phyloP scores from a whole-genome alignment of 2,329 filamentous ascomycete genomes.

The Periconia digitata region DNA sequence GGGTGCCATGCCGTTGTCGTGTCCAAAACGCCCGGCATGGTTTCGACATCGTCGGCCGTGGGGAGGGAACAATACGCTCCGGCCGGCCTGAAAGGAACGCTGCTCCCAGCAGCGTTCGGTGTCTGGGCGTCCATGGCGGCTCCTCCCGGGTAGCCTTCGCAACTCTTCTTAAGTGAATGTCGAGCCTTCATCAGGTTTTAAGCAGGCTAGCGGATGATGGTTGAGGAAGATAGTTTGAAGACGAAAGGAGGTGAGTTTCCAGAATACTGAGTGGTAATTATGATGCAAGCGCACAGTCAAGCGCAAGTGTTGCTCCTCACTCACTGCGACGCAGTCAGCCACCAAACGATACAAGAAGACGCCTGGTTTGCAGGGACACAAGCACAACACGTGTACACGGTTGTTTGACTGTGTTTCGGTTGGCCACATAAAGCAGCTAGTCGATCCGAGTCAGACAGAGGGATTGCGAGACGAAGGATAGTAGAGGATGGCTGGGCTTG shows the following conservation, averaged over 20 bases:
- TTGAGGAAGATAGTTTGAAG: constrained; percentile 13
- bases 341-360: constrained; percentile 38
- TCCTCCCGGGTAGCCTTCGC: constrained; percentile 19
- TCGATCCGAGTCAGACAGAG: constrained; percentile 38
- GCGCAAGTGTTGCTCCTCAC: constrained; percentile 31
- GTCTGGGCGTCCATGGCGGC: constrained; percentile 34
- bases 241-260: constrained; percentile 16
- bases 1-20: constrained; percentile 24
- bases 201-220: no score
- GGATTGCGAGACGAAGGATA: constrained; percentile 19
- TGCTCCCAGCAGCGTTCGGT: constrained; percentile 31
- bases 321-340: constrained; percentile 40
- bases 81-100: constrained; percentile 23
- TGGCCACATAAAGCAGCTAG: constrained; percentile 33
- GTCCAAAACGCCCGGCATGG: constrained; percentile 18
- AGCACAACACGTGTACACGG: constrained; percentile 41
- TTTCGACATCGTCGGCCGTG: constrained; percentile 14
- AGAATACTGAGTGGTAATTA: constrained; percentile 24
- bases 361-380: constrained; percentile 41
- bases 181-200: constrained; percentile 31
- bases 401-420: constrained; percentile 37
- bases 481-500: constrained; percentile 24
- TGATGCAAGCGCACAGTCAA: constrained; percentile 30
- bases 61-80: constrained; percentile 20
- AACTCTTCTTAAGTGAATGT: constrained; percentile 22